phyloP scores from a whole-genome alignment of 106 monocot genomes.

The Agapanthus africanus region DNA sequence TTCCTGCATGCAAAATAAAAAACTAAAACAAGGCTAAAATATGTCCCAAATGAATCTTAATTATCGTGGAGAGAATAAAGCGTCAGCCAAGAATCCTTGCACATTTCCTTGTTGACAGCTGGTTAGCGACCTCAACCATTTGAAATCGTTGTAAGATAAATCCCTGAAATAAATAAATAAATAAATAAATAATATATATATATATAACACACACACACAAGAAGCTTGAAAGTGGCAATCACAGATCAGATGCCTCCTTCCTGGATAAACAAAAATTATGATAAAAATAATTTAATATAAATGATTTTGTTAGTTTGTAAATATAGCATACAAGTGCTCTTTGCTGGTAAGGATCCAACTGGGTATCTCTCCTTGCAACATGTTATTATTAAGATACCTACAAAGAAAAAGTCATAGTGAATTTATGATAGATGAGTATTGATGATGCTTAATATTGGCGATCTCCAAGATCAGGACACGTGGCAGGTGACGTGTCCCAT shows the following conservation, averaged over 20 bases:
- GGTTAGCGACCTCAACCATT: background rate
- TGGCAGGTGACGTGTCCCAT: no score
- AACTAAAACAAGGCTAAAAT: background rate
- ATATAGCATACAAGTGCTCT: conserved; percentile 39
- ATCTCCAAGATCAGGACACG: no score
- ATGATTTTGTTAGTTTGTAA: background rate
- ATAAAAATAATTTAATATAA: background rate
- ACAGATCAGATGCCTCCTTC: no score
- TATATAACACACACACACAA: no score
- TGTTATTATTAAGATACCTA: conserved; percentile 77
- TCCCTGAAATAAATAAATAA: conserved; percentile 68
- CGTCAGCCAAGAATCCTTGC: no score
- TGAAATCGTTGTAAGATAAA: conserved; percentile 56
- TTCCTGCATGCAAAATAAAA: conserved; percentile 25
- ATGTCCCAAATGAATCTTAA: background rate
- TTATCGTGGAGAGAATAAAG: background rate
- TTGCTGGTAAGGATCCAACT: conserved; percentile 50
- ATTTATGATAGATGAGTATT: background rate
- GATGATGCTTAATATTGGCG: no score
- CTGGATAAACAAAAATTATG: background rate
- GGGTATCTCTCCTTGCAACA: conserved; percentile 61
- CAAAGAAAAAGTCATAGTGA: background rate
- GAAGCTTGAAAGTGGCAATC: no score
- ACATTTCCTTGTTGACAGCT: conserved; percentile 17
- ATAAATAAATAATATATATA: no score